Evolutionary conservation across 768 basidiomycete genomes (phyloP).

Genomic region (Trametes meyenii): DNA sequence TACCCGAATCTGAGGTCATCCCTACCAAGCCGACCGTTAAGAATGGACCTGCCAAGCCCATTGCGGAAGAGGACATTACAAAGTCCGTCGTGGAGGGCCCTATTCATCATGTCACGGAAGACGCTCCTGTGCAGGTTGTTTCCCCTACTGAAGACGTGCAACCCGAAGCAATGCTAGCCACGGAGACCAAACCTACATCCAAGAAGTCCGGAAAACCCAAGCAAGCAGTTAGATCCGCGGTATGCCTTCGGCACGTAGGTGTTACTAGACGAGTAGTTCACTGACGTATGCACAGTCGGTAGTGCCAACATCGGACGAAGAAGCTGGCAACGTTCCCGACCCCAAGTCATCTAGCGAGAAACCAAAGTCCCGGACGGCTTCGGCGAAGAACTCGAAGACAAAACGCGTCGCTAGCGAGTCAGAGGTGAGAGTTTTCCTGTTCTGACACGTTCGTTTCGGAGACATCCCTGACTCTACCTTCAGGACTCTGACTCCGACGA

Average conservation of each 20-base stretch:
- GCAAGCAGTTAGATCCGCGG: conserved; percentile 14
- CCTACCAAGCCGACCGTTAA: too few relatives aligned
- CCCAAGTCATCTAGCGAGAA: background rate
- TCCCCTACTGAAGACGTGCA: too few relatives aligned
- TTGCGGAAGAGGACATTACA: too few relatives aligned
- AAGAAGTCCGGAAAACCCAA: conserved; percentile 1
- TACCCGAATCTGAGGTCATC: too few relatives aligned
- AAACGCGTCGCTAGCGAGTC: conserved; percentile 10
- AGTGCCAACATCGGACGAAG: conserved; percentile 16
- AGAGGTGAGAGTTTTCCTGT: background rate
- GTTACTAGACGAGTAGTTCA: background rate
- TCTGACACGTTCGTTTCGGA: background rate
- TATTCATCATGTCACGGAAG: too few relatives aligned
- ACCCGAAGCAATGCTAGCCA: background rate
- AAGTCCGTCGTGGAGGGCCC: too few relatives aligned
- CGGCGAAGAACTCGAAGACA: conserved; percentile 3
- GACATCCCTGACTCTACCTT: too few relatives aligned
- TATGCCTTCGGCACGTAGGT: background rate
- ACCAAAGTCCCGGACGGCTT: conserved; percentile 11
- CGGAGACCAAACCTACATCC: background rate
- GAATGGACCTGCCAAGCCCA: too few relatives aligned
- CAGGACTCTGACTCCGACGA: background rate
- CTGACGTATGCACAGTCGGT: conserved; percentile 4
- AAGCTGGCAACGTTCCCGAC: background rate
- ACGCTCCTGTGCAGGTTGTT: too few relatives aligned